These are phyloP conservation scores for Dothideomycetes sp. DNA, from an alignment of 2,329 filamentous ascomycete genomes.

Conservation along the genomic window DNA sequence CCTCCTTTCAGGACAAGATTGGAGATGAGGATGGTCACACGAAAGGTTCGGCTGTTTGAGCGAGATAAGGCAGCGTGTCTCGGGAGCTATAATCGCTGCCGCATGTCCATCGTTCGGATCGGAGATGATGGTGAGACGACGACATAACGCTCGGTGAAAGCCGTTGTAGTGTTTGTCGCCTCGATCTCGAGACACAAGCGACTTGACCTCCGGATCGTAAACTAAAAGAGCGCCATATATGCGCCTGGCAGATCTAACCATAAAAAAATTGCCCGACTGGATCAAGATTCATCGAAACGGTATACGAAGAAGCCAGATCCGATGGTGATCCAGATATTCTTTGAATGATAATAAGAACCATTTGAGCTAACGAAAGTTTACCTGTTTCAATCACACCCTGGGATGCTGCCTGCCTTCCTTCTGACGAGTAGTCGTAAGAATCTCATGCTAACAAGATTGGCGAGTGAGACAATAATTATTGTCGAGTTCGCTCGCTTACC, in stretches of 20 bases:
- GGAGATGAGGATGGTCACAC: no score
- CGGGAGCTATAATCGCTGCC: constrained; percentile 8
- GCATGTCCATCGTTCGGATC: constrained; percentile 7
- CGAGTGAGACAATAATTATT: constrained; percentile 7
- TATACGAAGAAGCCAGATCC: neutral
- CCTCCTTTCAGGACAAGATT: no score
- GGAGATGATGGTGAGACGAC: no score
- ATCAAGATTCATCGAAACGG: neutral
- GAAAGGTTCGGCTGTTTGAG: neutral
- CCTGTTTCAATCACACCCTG: neutral
- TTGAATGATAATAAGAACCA: no score
- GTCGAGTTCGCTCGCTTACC: constrained; percentile 1
- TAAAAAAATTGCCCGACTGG: constrained; percentile 6
- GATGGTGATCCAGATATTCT: constrained; percentile 8
- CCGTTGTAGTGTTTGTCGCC: neutral
- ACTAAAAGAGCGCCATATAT: constrained; percentile 4
- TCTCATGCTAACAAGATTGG: no score
- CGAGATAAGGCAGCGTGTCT: neutral
- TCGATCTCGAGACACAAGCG: constrained; percentile 8
- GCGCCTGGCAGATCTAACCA: constrained; percentile 3
- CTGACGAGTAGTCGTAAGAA: no score
- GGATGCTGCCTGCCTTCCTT: no score
- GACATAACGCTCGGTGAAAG: constrained; percentile 1
- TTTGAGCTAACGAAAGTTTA: neutral
- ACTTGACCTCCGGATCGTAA: constrained; percentile 5